A percentile compares a stretch with the other conserved stretches of the same genome.
Evolutionary conservation across 208 protist genomes (phyloP).

Genomic region (Wallacemonas rigidus): DNA sequence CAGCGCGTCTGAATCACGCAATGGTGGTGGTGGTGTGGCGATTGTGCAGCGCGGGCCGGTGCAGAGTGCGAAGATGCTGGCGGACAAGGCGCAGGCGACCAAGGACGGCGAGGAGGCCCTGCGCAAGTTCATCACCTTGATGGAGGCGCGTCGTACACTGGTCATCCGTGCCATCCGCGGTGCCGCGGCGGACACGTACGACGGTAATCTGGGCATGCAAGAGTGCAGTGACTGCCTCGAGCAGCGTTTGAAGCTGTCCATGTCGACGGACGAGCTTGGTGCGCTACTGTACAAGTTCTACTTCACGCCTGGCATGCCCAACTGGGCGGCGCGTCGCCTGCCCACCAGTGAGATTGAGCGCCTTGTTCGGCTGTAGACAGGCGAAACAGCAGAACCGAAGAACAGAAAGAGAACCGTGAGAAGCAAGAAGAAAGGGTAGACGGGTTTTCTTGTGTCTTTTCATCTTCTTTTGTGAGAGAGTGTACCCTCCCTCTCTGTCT

Average conservation of each 20-base stretch:
- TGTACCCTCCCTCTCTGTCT: too few species aligned
- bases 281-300: conserved; percentile 87
- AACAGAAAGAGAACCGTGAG: not conserved
- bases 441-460: too few species aligned
- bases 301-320: conserved; percentile 51
- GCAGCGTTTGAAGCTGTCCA: conserved; percentile 56
- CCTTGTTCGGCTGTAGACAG: conserved; percentile 52
- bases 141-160: conserved; percentile 75
- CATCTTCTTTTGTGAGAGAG: too few species aligned
- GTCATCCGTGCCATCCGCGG: conserved; percentile 71
- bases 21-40: conserved; percentile 32
- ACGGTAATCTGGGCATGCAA: conserved; percentile 76
- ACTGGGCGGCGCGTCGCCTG: conserved; percentile 74
- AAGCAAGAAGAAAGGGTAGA: not conserved
- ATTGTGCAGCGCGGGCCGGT: conserved; percentile 42
- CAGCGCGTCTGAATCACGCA: not conserved
- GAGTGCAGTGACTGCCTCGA: conserved; percentile 69
- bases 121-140: conserved; percentile 67
- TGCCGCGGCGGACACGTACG: conserved; percentile 58
- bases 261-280: conserved; percentile 72
- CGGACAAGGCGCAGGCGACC: conserved; percentile 29
- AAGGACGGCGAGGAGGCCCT: conserved; percentile 61
- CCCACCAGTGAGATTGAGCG: conserved; percentile 65
- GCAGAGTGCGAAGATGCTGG: conserved; percentile 46
- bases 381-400: conserved; percentile 22